These are phyloP conservation scores for Calonectria pteridis DNA, from an alignment of 2,329 filamentous ascomycete species.

Conservation along the genomic window DNA sequence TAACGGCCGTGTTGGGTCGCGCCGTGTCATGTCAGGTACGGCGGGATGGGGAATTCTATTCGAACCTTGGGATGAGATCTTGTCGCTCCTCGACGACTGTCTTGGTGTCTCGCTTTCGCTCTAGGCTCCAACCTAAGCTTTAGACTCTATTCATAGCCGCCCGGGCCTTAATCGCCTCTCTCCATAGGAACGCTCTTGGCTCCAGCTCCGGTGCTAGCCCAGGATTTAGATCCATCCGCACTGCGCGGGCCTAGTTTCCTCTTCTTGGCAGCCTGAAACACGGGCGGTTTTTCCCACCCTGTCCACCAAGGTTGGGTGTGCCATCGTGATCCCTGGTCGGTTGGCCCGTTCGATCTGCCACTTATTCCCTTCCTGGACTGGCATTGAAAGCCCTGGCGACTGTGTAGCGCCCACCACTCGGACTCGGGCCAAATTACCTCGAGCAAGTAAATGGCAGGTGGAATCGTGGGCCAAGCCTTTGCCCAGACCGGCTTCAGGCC, in stretches of 20 bases:
- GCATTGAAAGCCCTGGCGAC: slow-evolving; percentile 29
- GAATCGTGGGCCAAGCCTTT: slow-evolving; percentile 20
- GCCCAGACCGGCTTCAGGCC: slow-evolving; percentile 16
- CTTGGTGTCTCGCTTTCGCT: background rate
- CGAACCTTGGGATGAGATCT: background rate
- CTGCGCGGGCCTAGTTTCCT: slow-evolving; percentile 1
- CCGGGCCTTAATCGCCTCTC: background rate
- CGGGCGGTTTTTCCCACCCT: slow-evolving; percentile 1
- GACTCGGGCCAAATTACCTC: slow-evolving; percentile 11
- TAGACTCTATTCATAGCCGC: slow-evolving; percentile 18
- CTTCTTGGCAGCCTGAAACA: slow-evolving; percentile 14
- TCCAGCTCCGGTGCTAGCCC: slow-evolving; percentile 3
- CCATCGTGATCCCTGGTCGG: slow-evolving; percentile 8
- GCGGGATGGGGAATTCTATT: background rate
- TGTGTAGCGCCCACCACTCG: slow-evolving; percentile 19
- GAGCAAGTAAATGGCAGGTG: slow-evolving; percentile 15
- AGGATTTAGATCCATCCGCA: slow-evolving; percentile 5
- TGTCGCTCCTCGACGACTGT: background rate
- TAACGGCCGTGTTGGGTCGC: background rate
- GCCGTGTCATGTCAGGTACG: background rate
- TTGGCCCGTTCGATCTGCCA: slow-evolving; percentile 37
- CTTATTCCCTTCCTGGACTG: slow-evolving; percentile 17
- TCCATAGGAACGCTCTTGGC: slow-evolving; percentile 1
- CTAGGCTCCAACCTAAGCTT: background rate
- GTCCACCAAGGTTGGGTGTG: background rate